Base-by-base conservation (phyloP, 805 yeast genomes). In the Nakazawaea molendinolei region DNA sequence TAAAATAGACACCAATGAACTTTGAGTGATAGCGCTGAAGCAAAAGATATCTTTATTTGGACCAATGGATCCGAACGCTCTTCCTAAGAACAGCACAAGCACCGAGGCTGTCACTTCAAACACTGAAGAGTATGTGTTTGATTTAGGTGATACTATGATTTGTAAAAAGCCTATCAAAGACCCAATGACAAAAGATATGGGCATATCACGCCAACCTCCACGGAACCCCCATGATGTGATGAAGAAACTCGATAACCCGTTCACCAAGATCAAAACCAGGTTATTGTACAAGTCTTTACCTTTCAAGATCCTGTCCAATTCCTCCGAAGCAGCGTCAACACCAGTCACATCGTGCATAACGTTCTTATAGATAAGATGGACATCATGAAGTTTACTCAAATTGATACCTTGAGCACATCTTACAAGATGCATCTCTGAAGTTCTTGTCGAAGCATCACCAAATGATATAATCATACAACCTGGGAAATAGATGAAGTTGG, bases 391-490 rank as follows among this genome's bases (percentile, higher is more conserved):
- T 50, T 84, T 84, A 45, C 76, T 67, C 33, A 85, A 58, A 47
- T 85, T 79, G 31, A 85, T 58, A 13, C 94, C 94, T 50, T 86
- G 94, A 4, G 74, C 69, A 47, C 83, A 77, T 46, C 87, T 67
- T 2, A 86, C 82, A 41, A 85, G 63, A 47, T 82, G 89, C 49
- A 86, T 86, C 54, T 85, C 95, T 6, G 94, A 81, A 0, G 95
- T 85, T 61, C 89, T 83, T 1, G 95, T 85, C 1, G 89, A 74
- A 4, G 84, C 81, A 53, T 85, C 95, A 53, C 90, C 94, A 55
- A 85, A 85, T 0, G 92, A 78, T 8, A 80, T 72, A 41, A 86
- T 73, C 92, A 86, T 85, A 53, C 90, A 81, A 1, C 94, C 94
- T 1, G 95, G 95, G 40, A 85, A 67, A 53, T 85, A 85, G 34